Percentiles rank a stretch among this genome's conserved stretches.
phyloP scores from a whole-genome alignment of 306 rosid species.

The Cucurbita pepo region DNA sequence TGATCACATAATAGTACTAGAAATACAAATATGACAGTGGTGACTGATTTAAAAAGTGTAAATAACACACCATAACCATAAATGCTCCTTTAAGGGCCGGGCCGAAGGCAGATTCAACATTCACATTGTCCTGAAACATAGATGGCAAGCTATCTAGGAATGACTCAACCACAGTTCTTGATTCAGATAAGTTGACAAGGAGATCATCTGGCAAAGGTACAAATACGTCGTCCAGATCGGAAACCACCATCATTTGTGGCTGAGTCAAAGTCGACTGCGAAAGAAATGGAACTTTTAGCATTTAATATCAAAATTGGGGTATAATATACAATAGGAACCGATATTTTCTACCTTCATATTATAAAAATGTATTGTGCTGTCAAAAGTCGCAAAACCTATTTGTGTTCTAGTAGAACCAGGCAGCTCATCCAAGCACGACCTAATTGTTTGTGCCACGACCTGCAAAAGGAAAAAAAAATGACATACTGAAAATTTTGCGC shows the following conservation, averaged over 20 bases:
- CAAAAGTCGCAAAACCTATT: constrained; percentile 96
- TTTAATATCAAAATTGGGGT: neutral
- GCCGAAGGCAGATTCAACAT: constrained; percentile 95
- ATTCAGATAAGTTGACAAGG: constrained; percentile 93
- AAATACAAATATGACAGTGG: neutral
- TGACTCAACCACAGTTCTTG: constrained; percentile 81
- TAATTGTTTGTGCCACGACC: constrained; percentile 88
- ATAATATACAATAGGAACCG: constrained; percentile 5
- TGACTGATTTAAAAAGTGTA: neutral
- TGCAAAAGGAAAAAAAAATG: constrained; percentile 20
- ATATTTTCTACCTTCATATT: constrained; percentile 66
- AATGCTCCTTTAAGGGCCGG: constrained; percentile 88
- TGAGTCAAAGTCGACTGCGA: constrained; percentile 82
- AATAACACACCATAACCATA: constrained; percentile 72
- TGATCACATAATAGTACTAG: neutral
- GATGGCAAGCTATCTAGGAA: constrained; percentile 93
- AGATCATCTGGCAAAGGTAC: constrained; percentile 98
- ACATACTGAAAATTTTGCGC: constrained; percentile 2
- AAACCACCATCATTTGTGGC: constrained; percentile 98
- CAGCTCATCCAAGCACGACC: constrained; percentile 83
- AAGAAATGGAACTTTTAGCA: constrained; percentile 18
- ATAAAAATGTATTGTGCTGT: constrained; percentile 92
- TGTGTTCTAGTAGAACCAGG: constrained; percentile 96
- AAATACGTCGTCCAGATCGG: constrained; percentile 92
- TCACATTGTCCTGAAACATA: constrained; percentile 81